Base-by-base conservation (phyloP, 352 stramenopile species). In the Phytophthora quininea region DNA sequence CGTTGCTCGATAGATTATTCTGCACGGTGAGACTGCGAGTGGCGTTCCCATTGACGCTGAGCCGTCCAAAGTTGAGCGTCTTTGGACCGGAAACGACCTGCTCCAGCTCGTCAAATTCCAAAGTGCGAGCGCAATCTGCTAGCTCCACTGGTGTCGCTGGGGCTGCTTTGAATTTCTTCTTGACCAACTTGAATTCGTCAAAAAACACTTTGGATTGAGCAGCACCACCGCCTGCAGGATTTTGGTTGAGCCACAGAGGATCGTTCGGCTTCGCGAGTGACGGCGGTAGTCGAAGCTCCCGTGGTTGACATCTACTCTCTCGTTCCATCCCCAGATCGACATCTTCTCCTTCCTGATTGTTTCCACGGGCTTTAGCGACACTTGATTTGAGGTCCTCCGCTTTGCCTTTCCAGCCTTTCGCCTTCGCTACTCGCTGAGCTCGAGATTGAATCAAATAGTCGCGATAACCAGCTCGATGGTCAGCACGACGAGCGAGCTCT, bases 101-200 rank as follows among this genome's bases (percentile, higher is more conserved):
- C 52, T 92, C 86, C 1, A 98, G 79, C 37, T 97, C 76, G 12
- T 96, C 82, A 54, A 88, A 89, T 15, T 79, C 80, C 10, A 98
- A 68, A 0, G 73, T 80, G 3, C 74, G 40, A 0, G 56, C 63
- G 52, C 95, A 98, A 52, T 98, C 94, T 0, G 82, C 79, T 1
- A 97, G 68, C 45, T 98, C 95, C 0, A 91, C 93, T 43, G 97
- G 93, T 1, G 93, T 98, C 8, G 88, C 82, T 5, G 95, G 93
- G 3, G 60, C 47, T 0, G 82, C 7, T 54, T 98, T 98, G 73
- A 97, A 98, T 45, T 98, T 98, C 58, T 92, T 92, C 67, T 94
- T 93, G 33, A 98, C 77, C 30, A 98, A 80, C 62, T 94, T 96
- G 50, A 95, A 91, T 12, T 96, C 91, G 51, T 98, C 88, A 37